A percentile compares a stretch with the other conserved stretches of the same genome.
Evolutionary conservation across 1,284 basidiomycete genomes (phyloP).

Genomic region (Pseudozyma sp.): DNA sequence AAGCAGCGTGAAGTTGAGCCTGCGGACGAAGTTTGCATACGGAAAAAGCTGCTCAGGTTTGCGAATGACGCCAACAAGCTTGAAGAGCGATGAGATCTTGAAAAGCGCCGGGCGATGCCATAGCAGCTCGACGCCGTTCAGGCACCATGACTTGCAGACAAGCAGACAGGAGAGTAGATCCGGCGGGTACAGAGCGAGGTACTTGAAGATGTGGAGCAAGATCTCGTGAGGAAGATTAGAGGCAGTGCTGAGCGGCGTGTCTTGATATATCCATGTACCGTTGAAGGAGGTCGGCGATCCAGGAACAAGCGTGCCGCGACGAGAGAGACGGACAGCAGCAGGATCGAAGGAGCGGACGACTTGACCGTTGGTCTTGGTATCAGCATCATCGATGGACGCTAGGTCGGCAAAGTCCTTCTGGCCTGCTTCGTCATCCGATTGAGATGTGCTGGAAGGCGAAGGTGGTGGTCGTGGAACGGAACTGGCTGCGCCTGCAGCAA

Average conservation of each 20-base stretch:
- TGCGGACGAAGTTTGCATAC: slow-evolving; percentile 87
- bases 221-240: slow-evolving; percentile 83
- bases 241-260: slow-evolving; percentile 30
- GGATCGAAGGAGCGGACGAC: slow-evolving; percentile 31
- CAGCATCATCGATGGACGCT: slow-evolving; percentile 37
- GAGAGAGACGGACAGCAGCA: slow-evolving; percentile 34
- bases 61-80: slow-evolving; percentile 69
- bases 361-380: slow-evolving; percentile 12
- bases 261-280: slow-evolving; percentile 41
- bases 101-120: slow-evolving; percentile 91
- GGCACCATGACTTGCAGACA: slow-evolving; percentile 92
- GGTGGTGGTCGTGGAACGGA: slow-evolving; percentile 56
- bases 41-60: slow-evolving; percentile 77
- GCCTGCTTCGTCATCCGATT: slow-evolving; percentile 58
- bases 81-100: slow-evolving; percentile 78
- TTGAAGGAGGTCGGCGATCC: slow-evolving; percentile 46
- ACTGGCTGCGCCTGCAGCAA: slow-evolving; percentile 8
- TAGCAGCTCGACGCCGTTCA: slow-evolving; percentile 91
- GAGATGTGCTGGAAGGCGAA: slow-evolving; percentile 61
- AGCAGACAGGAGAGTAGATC: slow-evolving; percentile 74
- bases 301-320: slow-evolving; percentile 44
- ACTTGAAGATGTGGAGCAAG: slow-evolving; percentile 90
- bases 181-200: slow-evolving; percentile 80
- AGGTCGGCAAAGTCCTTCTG: slow-evolving; percentile 56
- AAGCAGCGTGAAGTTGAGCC: slow-evolving; percentile 87